Percentiles rank a stretch among this genome's conserved stretches.
phyloP scores from a whole-genome alignment of 768 basidiomycete species.

The Boletellus ananiceps region DNA sequence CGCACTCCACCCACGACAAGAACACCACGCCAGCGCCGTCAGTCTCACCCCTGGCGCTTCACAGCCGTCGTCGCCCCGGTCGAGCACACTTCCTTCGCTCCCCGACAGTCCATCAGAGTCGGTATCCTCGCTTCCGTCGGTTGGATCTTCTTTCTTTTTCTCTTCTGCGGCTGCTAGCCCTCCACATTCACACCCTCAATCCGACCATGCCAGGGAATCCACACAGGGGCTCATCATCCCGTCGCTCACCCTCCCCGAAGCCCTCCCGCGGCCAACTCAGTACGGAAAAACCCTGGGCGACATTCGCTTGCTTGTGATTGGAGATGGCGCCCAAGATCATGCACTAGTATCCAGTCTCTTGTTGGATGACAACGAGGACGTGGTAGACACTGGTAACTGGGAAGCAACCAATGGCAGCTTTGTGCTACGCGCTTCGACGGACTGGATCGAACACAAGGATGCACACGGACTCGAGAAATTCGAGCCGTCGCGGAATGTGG shows the following conservation, averaged over 20 bases:
- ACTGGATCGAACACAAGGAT: slow-evolving; percentile 67
- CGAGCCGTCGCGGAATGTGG: slow-evolving; percentile 61
- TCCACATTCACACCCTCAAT: slow-evolving; percentile 45
- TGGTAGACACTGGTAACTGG: slow-evolving; percentile 60
- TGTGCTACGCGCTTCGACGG: slow-evolving; percentile 57
- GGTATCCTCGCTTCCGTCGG: slow-evolving; percentile 66
- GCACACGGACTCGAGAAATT: slow-evolving; percentile 61
- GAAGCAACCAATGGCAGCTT: slow-evolving; percentile 44
- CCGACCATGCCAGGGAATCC: slow-evolving; percentile 36
- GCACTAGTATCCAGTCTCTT: slow-evolving; percentile 44
- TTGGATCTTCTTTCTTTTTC: slow-evolving; percentile 74
- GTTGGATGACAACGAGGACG: slow-evolving; percentile 61
- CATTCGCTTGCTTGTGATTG: slow-evolving; percentile 52
- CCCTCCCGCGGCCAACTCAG: slow-evolving; percentile 59
- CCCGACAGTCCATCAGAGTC: slow-evolving; percentile 62
- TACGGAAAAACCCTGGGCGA: slow-evolving; percentile 68
- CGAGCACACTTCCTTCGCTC: slow-evolving; percentile 50
- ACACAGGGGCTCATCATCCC: slow-evolving; percentile 65
- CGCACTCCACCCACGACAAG: slow-evolving; percentile 26
- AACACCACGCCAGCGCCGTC: slow-evolving; percentile 6
- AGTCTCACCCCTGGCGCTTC: slow-evolving; percentile 24
- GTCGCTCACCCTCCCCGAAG: slow-evolving; percentile 56
- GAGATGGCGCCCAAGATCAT: slow-evolving; percentile 33
- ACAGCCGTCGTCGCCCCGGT: slow-evolving; percentile 45
- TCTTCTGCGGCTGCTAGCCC: slow-evolving; percentile 69